Conservation (phyloP, 768 basidiomycete genomes). For the Naganishia randhawae region DNA sequence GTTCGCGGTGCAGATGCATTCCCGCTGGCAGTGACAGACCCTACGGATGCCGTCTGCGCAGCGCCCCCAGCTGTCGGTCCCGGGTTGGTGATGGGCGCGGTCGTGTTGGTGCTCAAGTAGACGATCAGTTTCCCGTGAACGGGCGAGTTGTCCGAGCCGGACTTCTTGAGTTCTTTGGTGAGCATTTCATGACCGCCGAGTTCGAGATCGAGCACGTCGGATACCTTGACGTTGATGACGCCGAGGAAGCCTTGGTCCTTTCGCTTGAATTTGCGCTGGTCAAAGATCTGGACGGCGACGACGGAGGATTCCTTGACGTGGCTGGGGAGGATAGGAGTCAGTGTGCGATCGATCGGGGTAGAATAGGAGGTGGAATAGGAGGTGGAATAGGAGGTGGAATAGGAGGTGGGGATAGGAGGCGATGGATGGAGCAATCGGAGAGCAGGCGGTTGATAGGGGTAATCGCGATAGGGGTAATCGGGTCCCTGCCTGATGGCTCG, state of each 20-base stretch:
- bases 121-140: constrained; percentile 97
- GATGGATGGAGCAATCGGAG: too few relatives aligned
- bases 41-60: constrained; percentile 26
- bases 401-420: neutral
- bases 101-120: constrained; percentile 87
- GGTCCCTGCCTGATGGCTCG: too few relatives aligned
- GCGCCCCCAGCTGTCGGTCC: constrained; percentile 57
- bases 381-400: neutral
- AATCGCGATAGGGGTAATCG: neutral
- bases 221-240: constrained; percentile 89
- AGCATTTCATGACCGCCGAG: constrained; percentile 95
- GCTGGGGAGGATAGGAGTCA: neutral
- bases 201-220: constrained; percentile 85
- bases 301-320: constrained; percentile 93
- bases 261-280: constrained; percentile 98
- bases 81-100: constrained; percentile 76
- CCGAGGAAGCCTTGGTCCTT: constrained; percentile 97
- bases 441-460: neutral
- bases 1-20: constrained; percentile 35
- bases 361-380: neutral
- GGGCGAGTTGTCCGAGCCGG: constrained; percentile 87
- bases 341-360: too few relatives aligned
- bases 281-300: constrained; percentile 95
- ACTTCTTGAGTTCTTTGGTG: constrained; percentile 93
- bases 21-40: neutral